Evolutionary conservation across 805 yeast species (phyloP).

Genomic region (Helenozyma rhizophorensis): DNA sequence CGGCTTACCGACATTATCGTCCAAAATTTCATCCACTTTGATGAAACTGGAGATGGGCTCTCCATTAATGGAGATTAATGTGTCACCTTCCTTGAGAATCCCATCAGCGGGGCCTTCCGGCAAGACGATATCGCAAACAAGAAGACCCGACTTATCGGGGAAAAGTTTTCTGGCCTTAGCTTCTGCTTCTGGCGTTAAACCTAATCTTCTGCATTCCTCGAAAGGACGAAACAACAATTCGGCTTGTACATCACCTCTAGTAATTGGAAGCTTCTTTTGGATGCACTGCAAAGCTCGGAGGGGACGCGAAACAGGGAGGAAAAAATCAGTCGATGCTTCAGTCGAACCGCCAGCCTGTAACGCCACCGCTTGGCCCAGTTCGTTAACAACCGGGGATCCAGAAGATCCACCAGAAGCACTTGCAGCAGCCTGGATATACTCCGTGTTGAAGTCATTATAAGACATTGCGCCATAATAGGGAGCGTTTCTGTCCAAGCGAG

Average conservation of each 20-base stretch:
- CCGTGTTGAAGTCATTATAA: constrained; percentile 90
- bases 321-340: constrained; percentile 90
- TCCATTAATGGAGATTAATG: constrained; percentile 69
- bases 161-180: constrained; percentile 59
- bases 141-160: constrained; percentile 73
- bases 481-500: constrained; percentile 86
- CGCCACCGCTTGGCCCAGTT: constrained; percentile 84
- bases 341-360: constrained; percentile 92
- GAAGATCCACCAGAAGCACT: constrained; percentile 94
- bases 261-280: constrained; percentile 53
- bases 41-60: constrained; percentile 63
- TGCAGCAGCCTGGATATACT: constrained; percentile 94
- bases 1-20: constrained; percentile 57
- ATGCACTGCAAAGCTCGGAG: constrained; percentile 74
- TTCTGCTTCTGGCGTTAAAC: constrained; percentile 73
- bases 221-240: constrained; percentile 85
- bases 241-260: constrained; percentile 89
- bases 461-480: constrained; percentile 88
- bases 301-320: constrained; percentile 81
- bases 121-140: constrained; percentile 76
- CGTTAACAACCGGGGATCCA: constrained; percentile 94
- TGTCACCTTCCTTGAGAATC: constrained; percentile 78
- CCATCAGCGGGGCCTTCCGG: constrained; percentile 84
- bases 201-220: constrained; percentile 86
- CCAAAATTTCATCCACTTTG: constrained; percentile 78